A percentile compares a stretch with the other conserved stretches of the same genome.
These are phyloP conservation scores for Gaeumannomyces tritici DNA, from an alignment of 2,329 filamentous ascomycete species.

Conservation along the genomic window DNA sequence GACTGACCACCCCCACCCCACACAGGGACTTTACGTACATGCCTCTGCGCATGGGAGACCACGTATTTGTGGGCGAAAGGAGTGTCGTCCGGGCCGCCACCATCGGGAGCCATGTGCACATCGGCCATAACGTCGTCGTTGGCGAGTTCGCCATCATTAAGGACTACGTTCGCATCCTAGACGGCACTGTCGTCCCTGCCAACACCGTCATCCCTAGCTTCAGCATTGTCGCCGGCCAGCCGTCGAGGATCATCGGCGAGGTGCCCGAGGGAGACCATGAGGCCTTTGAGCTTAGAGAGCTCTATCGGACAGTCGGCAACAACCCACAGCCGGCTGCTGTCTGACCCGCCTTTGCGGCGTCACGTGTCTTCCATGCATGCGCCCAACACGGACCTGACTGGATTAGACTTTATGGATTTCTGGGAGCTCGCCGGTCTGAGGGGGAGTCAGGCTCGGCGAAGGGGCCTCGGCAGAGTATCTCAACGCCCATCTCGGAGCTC, in stretches of 20 bases:
- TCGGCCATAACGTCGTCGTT: conserved; percentile 68
- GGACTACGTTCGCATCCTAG: conserved; percentile 82
- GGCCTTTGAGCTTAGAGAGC: conserved; percentile 52
- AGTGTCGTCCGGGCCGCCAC: conserved; percentile 74
- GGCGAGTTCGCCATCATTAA: conserved; percentile 87
- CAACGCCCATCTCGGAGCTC: not conserved
- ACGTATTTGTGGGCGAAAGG: conserved; percentile 76
- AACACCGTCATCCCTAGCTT: conserved; percentile 92
- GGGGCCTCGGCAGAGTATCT: not conserved
- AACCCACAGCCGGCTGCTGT: conserved; percentile 30
- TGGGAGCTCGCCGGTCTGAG: too few species aligned
- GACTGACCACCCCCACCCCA: too few species aligned
- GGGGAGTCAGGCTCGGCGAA: too few species aligned
- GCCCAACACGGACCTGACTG: too few species aligned
- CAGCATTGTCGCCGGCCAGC: conserved; percentile 77
- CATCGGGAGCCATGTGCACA: conserved; percentile 77
- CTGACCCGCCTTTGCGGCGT: conserved; percentile 13
- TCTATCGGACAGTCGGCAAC: conserved; percentile 57
- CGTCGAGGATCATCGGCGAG: conserved; percentile 73
- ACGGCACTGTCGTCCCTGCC: conserved; percentile 72
- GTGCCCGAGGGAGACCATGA: conserved; percentile 62
- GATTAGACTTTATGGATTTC: too few species aligned
- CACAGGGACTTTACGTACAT: conserved; percentile 62
- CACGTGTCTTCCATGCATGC: too few species aligned
- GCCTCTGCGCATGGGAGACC: conserved; percentile 86